phyloP scores from a whole-genome alignment of 805 yeast genomes.

The Pichia manshurica region DNA sequence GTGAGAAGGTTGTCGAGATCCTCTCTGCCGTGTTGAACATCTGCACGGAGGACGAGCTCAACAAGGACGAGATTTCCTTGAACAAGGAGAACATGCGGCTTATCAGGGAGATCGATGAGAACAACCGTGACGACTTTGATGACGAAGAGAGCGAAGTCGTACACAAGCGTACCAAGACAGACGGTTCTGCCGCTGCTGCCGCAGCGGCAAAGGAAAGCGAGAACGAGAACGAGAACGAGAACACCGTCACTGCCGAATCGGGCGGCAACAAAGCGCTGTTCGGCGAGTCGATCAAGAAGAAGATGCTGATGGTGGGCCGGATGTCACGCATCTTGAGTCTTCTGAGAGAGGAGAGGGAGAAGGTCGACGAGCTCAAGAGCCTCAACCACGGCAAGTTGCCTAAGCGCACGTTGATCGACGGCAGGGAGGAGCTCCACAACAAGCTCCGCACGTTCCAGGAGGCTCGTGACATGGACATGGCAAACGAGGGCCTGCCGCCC shows the following conservation, averaged over 20 bases:
- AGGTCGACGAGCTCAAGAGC: slow-evolving; percentile 71
- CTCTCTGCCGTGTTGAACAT: slow-evolving; percentile 82
- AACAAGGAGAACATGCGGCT: not conserved
- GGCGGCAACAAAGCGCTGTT: not conserved
- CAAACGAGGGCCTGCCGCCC: slow-evolving; percentile 89
- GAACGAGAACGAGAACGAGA: too few relatives aligned
- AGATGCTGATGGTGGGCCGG: slow-evolving; percentile 30
- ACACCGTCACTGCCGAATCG: not conserved
- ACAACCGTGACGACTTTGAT: not conserved
- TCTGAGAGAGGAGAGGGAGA: slow-evolving; percentile 81
- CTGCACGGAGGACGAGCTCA: slow-evolving; percentile 86
- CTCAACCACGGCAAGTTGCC: slow-evolving; percentile 76
- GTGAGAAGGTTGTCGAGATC: slow-evolving; percentile 93
- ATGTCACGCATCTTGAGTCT: slow-evolving; percentile 89
- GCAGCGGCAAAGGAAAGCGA: not conserved
- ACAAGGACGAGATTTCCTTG: not conserved
- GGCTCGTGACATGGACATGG: slow-evolving; percentile 72
- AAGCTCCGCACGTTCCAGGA: slow-evolving; percentile 70
- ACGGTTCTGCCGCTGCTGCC: not conserved
- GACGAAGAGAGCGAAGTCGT: not conserved
- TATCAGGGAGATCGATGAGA: not conserved
- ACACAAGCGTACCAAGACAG: not conserved
- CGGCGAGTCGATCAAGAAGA: slow-evolving; percentile 4
- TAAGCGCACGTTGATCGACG: slow-evolving; percentile 77
- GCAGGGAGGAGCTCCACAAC: slow-evolving; percentile 69